Conservation (phyloP, 2,329 filamentous ascomycete genomes). For the Tothia fuscella region DNA sequence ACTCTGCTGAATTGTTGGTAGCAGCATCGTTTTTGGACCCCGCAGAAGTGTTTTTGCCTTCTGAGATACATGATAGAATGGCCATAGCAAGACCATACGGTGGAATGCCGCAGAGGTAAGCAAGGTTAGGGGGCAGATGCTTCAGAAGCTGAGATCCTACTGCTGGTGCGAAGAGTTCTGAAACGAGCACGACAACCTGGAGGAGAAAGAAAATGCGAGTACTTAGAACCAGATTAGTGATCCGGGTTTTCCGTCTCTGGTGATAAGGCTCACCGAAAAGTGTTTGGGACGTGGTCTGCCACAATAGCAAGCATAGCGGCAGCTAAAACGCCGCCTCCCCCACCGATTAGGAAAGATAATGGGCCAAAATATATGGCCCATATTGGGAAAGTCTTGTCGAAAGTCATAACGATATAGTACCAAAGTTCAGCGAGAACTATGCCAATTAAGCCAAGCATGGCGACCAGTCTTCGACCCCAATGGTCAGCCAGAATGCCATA, state of each 20-base stretch:
- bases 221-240: neutral
- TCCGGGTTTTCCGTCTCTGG: neutral
- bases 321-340: neutral
- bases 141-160: neutral
- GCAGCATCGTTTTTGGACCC: neutral
- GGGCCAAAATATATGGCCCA: neutral
- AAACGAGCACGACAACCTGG: neutral
- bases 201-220: constrained; percentile 7
- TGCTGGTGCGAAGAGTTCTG: constrained; percentile 1
- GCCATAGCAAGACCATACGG: neutral
- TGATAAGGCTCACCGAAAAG: neutral
- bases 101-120: neutral
- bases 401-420: neutral
- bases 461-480: neutral
- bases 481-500: neutral
- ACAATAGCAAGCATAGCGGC: neutral
- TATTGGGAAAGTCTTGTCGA: neutral
- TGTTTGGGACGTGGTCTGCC: neutral
- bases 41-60: neutral
- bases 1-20: neutral
- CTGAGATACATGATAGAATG: neutral
- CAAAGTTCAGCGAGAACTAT: neutral
- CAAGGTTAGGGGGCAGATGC: neutral
- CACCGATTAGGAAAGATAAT: neutral
- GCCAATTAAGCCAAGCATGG: neutral